Percentiles rank a stretch among this genome's conserved stretches.
Conservation (phyloP, 306 rosid species). For the apple (Malus domestica) region DNA sequence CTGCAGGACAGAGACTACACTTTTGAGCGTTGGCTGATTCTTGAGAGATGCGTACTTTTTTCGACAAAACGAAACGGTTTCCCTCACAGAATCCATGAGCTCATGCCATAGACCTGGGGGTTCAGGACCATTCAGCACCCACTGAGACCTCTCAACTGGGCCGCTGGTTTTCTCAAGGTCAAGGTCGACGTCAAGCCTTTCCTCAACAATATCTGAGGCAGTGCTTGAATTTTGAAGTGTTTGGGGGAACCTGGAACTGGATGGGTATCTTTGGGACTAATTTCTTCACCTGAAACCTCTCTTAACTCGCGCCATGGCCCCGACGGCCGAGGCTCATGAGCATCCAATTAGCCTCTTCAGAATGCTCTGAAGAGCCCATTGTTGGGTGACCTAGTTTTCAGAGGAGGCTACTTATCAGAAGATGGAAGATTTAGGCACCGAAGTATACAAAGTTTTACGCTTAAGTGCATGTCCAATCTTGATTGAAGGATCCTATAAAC, state of each 20-base stretch:
- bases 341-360: too few species aligned
- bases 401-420: neutral
- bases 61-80: slow-evolving; percentile 1
- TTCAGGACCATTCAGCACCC: slow-evolving; percentile 59
- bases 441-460: neutral
- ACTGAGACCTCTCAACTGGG: slow-evolving; percentile 20
- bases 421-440: neutral
- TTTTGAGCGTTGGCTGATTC: slow-evolving; percentile 23
- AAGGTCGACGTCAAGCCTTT: neutral
- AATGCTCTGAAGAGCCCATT: too few species aligned
- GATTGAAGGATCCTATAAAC: slow-evolving; percentile 5
- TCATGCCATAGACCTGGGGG: slow-evolving; percentile 45
- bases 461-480: neutral
- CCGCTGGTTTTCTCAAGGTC: slow-evolving; percentile 22
- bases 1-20: slow-evolving; percentile 7
- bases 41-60: slow-evolving; percentile 20
- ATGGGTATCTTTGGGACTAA: neutral
- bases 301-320: too few species aligned
- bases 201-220: neutral
- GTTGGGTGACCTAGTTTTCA: too few species aligned
- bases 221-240: slow-evolving; percentile 39
- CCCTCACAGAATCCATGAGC: slow-evolving; percentile 19
- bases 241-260: slow-evolving; percentile 31
- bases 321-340: too few species aligned
- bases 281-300: neutral